Percentiles rank a stretch among this genome's conserved stretches.
phyloP scores from a whole-genome alignment of 1,284 basidiomycete species.

The Sporisorium exsertum region DNA sequence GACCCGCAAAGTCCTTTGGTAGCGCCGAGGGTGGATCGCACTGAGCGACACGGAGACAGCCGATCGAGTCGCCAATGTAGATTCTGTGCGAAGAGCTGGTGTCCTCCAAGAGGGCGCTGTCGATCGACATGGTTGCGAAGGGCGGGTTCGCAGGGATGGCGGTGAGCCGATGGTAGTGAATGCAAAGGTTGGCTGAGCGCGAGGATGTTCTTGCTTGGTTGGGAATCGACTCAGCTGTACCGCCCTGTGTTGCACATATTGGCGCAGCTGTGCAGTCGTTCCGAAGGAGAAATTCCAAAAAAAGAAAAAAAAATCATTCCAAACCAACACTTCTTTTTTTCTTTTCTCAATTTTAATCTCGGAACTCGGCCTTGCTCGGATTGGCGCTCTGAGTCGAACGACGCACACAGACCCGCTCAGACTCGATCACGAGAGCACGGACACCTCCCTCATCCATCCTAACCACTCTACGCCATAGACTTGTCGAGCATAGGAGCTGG shows the following conservation, averaged over 20 bases:
- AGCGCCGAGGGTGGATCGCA: slow-evolving; percentile 29
- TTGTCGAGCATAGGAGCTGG: too few relatives aligned
- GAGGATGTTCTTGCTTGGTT: neutral
- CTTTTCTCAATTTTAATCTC: neutral
- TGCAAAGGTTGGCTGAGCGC: neutral
- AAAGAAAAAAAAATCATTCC: slow-evolving; percentile 1
- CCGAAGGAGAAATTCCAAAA: neutral
- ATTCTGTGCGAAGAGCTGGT: slow-evolving; percentile 41
- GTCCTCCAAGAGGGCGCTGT: slow-evolving; percentile 28
- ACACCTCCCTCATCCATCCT: neutral
- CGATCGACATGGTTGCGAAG: slow-evolving; percentile 22
- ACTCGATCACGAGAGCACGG: neutral
- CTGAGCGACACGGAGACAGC: slow-evolving; percentile 48
- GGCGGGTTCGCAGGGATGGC: too few relatives aligned
- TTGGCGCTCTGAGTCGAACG: neutral
- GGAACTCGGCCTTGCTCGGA: slow-evolving; percentile 6
- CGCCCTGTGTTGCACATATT: neutral
- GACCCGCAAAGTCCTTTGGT: slow-evolving; percentile 30
- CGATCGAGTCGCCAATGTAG: slow-evolving; percentile 51
- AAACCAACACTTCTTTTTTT: slow-evolving; percentile 3
- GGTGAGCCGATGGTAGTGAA: neutral
- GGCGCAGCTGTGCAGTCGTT: neutral
- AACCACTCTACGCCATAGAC: neutral
- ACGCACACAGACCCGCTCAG: neutral
- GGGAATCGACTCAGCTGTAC: slow-evolving; percentile 3